Percentiles rank a stretch among this genome's conserved stretches.
These are phyloP conservation scores for Coemansia pectinata DNA, from an alignment of 192 early-diverging fungal species.

Conservation along the genomic window DNA sequence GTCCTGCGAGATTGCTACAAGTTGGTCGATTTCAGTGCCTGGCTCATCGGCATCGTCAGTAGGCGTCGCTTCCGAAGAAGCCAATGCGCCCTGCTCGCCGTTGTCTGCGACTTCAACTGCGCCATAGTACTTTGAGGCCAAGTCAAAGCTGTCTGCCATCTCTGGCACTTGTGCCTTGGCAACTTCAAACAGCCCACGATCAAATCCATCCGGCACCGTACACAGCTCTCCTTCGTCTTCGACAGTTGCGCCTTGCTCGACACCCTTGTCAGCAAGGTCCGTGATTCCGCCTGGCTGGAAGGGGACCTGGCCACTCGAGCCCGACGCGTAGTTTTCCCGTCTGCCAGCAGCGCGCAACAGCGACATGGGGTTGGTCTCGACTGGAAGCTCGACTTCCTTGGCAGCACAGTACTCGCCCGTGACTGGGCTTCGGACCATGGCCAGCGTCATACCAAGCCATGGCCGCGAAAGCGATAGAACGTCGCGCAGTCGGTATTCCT, in stretches of 20 bases:
- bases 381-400: conserved; percentile 8
- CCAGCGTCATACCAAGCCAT: conserved; percentile 21
- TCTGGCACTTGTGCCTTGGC: conserved; percentile 5
- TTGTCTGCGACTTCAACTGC: background rate
- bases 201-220: conserved; percentile 47
- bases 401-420: conserved; percentile 43
- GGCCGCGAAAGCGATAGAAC: conserved; percentile 25
- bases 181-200: conserved; percentile 35
- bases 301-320: conserved; percentile 33
- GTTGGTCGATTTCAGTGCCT: conserved; percentile 13
- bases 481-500: conserved; percentile 19
- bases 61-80: background rate
- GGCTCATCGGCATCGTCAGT: background rate
- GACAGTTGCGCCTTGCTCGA: background rate
- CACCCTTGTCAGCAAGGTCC: background rate
- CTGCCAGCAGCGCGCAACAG: conserved; percentile 23
- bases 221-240: conserved; percentile 19
- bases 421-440: conserved; percentile 38
- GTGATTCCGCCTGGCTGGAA: conserved; percentile 48
- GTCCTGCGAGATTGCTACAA: conserved; percentile 1
- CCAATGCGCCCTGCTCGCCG: background rate
- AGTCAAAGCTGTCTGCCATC: conserved; percentile 7
- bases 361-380: conserved; percentile 38
- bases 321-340: conserved; percentile 35
- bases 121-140: conserved; percentile 32